Evolutionary conservation across 805 yeast genomes (phyloP).

Genomic region (Teunomyces pallodes): DNA sequence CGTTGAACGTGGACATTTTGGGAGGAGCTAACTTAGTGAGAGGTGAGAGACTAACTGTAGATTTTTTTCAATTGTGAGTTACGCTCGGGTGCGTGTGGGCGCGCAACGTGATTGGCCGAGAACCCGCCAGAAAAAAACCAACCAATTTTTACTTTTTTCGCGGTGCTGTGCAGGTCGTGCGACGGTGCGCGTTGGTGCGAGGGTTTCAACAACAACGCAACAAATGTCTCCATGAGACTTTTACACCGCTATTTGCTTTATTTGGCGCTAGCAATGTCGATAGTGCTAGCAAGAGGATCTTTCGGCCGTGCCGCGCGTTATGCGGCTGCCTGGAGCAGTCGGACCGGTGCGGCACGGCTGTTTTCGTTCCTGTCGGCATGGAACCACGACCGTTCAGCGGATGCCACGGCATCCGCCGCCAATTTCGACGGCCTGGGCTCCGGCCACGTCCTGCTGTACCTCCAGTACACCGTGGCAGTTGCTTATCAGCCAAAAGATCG

Average conservation of each 20-base stretch:
- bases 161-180: conserved; percentile 6
- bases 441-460: conserved; percentile 10
- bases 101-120: conserved; percentile 5
- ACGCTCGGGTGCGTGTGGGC: neutral
- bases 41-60: neutral
- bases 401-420: conserved; percentile 19
- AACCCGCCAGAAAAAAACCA: neutral
- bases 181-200: no score
- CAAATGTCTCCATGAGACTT: no score
- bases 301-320: neutral
- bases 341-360: neutral
- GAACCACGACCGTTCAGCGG: conserved; percentile 5
- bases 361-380: conserved; percentile 21
- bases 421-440: conserved; percentile 19
- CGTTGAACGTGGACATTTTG: conserved; percentile 49
- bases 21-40: conserved; percentile 3
- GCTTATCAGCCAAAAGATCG: conserved; percentile 76
- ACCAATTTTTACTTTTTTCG: conserved; percentile 9
- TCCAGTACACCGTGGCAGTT: conserved; percentile 56
- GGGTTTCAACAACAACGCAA: no score
- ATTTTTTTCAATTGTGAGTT: neutral
- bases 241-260: no score
- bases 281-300: conserved; percentile 10
- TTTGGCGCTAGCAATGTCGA: conserved; percentile 8
- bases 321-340: neutral